These are phyloP conservation scores for Leishmania amazonensis DNA, from an alignment of 208 protist species.

Conservation along the genomic window DNA sequence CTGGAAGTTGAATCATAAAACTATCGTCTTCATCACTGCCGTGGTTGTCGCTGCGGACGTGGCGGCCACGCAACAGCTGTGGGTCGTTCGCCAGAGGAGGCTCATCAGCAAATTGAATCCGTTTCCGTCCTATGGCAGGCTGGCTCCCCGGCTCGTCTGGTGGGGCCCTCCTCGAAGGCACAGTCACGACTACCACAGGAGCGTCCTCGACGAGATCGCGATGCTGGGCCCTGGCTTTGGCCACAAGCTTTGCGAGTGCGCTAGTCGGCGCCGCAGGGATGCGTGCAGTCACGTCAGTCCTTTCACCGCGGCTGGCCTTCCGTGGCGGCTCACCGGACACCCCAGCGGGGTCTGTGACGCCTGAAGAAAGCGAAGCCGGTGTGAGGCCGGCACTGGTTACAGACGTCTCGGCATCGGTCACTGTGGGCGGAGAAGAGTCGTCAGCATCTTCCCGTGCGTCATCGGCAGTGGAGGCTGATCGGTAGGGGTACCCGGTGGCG, in stretches of 20 bases:
- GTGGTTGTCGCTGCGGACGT: background rate
- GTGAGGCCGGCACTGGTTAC: background rate
- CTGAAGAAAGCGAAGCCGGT: background rate
- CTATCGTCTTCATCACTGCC: conserved; percentile 1
- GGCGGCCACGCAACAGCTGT: background rate
- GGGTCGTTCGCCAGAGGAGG: background rate
- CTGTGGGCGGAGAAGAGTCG: background rate
- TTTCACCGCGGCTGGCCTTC: conserved; percentile 9
- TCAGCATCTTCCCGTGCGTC: background rate
- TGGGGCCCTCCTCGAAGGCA: background rate
- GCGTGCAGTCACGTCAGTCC: background rate
- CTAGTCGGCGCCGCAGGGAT: conserved; percentile 28
- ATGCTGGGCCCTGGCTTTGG: conserved; percentile 51
- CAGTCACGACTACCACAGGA: conserved; percentile 4
- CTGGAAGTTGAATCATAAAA: conserved; percentile 17
- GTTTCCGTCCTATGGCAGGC: background rate
- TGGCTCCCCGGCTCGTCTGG: background rate
- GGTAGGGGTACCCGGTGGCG: conserved; percentile 35
- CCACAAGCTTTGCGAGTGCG: conserved; percentile 53
- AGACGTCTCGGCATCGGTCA: background rate
- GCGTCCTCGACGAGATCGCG: conserved; percentile 6
- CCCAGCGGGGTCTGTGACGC: background rate
- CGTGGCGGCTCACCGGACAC: conserved; percentile 5
- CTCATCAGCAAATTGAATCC: conserved; percentile 21
- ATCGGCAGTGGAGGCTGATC: background rate